Conservation (phyloP, 441 rosid species). For the Arabidopsis hybrid region DNA sequence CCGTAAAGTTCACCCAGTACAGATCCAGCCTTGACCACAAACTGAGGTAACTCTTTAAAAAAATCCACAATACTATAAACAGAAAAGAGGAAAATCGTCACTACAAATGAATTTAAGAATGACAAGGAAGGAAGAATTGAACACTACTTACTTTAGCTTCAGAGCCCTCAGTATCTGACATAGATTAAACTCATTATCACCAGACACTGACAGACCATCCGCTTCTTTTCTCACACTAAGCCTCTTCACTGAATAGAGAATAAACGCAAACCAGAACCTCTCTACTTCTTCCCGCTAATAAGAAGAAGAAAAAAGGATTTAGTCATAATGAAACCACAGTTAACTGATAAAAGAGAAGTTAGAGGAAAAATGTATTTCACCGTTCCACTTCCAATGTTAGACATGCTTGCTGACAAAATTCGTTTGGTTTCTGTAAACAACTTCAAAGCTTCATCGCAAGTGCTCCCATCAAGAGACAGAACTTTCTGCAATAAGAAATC, state of each 20-base stretch:
- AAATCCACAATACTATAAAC: constrained; percentile 76
- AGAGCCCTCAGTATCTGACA: constrained; percentile 79
- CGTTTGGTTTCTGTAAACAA: constrained; percentile 79
- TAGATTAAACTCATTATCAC: constrained; percentile 58
- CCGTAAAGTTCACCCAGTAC: constrained; percentile 71
- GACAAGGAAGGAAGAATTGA: constrained; percentile 6
- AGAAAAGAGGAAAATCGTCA: constrained; percentile 25
- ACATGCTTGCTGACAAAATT: constrained; percentile 56
- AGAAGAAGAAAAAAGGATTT: constrained; percentile 22
- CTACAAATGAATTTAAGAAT: not conserved
- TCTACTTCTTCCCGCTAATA: constrained; percentile 84
- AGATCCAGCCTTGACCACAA: constrained; percentile 82
- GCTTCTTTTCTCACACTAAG: constrained; percentile 58
- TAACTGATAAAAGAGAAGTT: constrained; percentile 7
- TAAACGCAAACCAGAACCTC: constrained; percentile 86
- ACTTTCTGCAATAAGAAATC: constrained; percentile 55
- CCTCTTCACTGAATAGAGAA: constrained; percentile 68
- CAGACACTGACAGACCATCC: constrained; percentile 46
- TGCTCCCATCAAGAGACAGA: constrained; percentile 61
- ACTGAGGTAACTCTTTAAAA: constrained; percentile 88
- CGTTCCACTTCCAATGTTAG: constrained; percentile 74
- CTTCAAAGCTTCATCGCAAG: constrained; percentile 53
- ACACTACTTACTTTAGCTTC: constrained; percentile 67
- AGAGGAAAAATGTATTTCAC: constrained; percentile 44
- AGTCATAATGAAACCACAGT: constrained; percentile 18